Conservation (phyloP, 1,139 yeast genomes). For the Saccharomyces hybrid region DNA sequence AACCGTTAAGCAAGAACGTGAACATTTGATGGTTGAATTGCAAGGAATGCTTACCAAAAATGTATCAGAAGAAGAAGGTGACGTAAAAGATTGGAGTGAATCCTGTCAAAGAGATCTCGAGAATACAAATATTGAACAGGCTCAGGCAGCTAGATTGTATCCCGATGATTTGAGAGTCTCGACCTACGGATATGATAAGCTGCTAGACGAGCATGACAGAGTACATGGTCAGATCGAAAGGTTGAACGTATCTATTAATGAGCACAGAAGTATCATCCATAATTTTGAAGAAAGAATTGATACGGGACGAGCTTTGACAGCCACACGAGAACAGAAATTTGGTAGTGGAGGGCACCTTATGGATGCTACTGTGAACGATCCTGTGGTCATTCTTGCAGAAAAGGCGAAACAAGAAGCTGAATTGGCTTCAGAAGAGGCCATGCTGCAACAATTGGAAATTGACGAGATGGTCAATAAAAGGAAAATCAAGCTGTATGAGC, state of each 20-base stretch:
- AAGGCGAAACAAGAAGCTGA: constrained; percentile 18
- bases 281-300: background rate
- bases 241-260: background rate
- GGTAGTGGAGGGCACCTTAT: constrained; percentile 8
- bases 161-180: background rate
- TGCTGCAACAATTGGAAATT: constrained; percentile 16
- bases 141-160: background rate
- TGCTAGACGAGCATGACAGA: background rate
- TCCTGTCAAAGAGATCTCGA: constrained; percentile 1
- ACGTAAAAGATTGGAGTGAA: constrained; percentile 11
- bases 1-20: constrained; percentile 10
- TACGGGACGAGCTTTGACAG: background rate
- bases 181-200: background rate
- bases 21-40: constrained; percentile 22
- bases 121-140: background rate
- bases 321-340: background rate
- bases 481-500: constrained; percentile 13
- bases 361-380: constrained; percentile 10
- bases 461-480: constrained; percentile 18
- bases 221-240: background rate
- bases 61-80: constrained; percentile 8
- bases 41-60: constrained; percentile 7
- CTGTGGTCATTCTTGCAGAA: constrained; percentile 11
- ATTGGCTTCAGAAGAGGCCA: constrained; percentile 19
- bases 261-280: background rate